phyloP scores from a whole-genome alignment of 257 asterid genomes.

The Primulina huaijiensis region DNA sequence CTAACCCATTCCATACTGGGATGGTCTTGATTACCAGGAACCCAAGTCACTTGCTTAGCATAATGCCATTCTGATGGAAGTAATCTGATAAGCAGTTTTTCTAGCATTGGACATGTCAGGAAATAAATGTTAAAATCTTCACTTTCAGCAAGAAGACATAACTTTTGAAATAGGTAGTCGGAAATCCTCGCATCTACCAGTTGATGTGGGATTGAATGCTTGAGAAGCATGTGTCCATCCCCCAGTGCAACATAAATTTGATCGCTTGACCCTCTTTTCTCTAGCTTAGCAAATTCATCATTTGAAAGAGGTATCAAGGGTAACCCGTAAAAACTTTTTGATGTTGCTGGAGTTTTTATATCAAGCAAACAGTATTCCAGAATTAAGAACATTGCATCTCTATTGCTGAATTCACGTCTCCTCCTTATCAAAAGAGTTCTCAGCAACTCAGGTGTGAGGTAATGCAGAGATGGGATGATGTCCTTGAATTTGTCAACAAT shows the following conservation, averaged over 20 bases:
- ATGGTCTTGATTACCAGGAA: constrained; percentile 65
- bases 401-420: constrained; percentile 70
- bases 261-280: constrained; percentile 66
- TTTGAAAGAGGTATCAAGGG: constrained; percentile 83
- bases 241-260: constrained; percentile 73
- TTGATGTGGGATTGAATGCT: constrained; percentile 76
- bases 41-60: constrained; percentile 76
- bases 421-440: constrained; percentile 69
- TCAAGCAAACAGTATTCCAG: constrained; percentile 93
- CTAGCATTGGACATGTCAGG: constrained; percentile 77
- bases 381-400: constrained; percentile 71
- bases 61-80: constrained; percentile 81
- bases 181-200: constrained; percentile 67
- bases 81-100: constrained; percentile 61
- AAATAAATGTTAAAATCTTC: constrained; percentile 64
- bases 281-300: constrained; percentile 70
- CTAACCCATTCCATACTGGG: constrained; percentile 82
- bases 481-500: constrained; percentile 70
- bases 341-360: constrained; percentile 51
- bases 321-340: constrained; percentile 67
- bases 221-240: constrained; percentile 77
- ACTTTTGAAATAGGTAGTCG: constrained; percentile 53
- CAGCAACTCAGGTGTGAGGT: constrained; percentile 84
- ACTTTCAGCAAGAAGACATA: constrained; percentile 63
- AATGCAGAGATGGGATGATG: constrained; percentile 68